Base-by-base conservation (phyloP, 2,329 filamentous ascomycete genomes). In the Lasiodiplodia citricola region DNA sequence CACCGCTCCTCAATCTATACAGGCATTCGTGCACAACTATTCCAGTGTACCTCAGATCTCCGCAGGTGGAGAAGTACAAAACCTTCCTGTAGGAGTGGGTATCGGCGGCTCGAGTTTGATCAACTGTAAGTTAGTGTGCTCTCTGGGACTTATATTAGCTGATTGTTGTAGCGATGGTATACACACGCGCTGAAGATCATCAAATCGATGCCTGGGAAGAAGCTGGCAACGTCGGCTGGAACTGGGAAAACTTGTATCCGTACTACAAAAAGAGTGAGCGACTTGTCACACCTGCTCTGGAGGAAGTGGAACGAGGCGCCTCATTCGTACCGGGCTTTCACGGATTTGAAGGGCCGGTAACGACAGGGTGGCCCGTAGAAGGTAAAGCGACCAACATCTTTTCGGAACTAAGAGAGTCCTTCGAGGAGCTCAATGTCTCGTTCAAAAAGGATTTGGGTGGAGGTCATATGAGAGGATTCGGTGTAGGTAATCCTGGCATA, bases 21-120 rank as follows among this genome's bases (percentile, higher is more conserved):
- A 74, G 0, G 65, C 72, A 0, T 78, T 83, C 31, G 81, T 83
- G 68, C 84, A 79, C 80, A 71, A 73, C 0, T 83, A 82, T 55
- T 67, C 74, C 63, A 82, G 78, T n/a, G 75, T 72, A 6, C 74
- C 76, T 7, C 82, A 84, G 68, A 76, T 72, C 31, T 80, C 80
- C 73, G 77, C 73, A 1, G 75, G 72, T n/a, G 69, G 70, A 13
- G 55, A 41, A 38, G 10, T 35, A 10, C 23, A 18, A n/a, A 44
- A 16, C 6, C 64, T 80, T 51, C 72, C 73, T 54, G 78, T 79
- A 14, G 82, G 80, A 1, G 83, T 80, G 69, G 81, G 78, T 0
- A 70, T 83, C 2, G 80, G 80, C 54, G 83, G 81, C 4, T 80
- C 80, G 3, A 82, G 78, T 18, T 74, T 76, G 5, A 82, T 84